Base-by-base conservation (phyloP, 345 rosid genomes). In the Sisymbrium altissimum region DNA sequence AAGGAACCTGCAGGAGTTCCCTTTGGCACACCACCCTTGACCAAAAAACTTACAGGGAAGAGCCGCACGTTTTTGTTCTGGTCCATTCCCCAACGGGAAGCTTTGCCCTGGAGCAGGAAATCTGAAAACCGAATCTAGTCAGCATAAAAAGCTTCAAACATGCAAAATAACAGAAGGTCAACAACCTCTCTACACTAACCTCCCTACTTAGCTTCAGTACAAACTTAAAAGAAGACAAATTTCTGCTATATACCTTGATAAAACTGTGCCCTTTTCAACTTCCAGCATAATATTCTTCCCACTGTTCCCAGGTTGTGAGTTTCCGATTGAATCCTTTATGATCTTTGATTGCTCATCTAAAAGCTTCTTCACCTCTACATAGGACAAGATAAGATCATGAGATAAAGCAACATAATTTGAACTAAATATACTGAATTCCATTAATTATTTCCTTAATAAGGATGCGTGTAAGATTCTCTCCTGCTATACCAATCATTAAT, bases 1-100 rank as follows among this genome's bases (percentile, higher is more conserved):
- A 77, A 88, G 82, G 82, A 91, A 94, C 83, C 71, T 87, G 81
- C 98, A 94, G 3, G 84, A 83, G 53, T 40, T 82, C 70, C 97
- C 96, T 76, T 74, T 91, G 68, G 81, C 70, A 85, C 98, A 94
- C 95, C 97, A 85, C 35, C 98, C 97, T 82, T 82, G 86, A 27
- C 83, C 80, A 74, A 81, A 94, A 81, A 89, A 94, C 73, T 82
- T 80, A 73, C 97, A 94, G 21, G 77, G 56, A 45, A 71, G 48
- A 1, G 88, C 93, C 15, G 81, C 74, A 57, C 88, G 89, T 83
- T 87, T 76, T 83, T 85, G 77, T 73, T 81, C 68, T 32, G 81
- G 74, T 79, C 70, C 41, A 66, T 46, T 70, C 35, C 75, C 60
- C 53, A 75, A 84, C 49, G 83, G 66, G 52, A 76, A 74, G 80